Base-by-base conservation (phyloP, 371 early-diverging fungal genomes). In the Syncephalastrum sp. region DNA sequence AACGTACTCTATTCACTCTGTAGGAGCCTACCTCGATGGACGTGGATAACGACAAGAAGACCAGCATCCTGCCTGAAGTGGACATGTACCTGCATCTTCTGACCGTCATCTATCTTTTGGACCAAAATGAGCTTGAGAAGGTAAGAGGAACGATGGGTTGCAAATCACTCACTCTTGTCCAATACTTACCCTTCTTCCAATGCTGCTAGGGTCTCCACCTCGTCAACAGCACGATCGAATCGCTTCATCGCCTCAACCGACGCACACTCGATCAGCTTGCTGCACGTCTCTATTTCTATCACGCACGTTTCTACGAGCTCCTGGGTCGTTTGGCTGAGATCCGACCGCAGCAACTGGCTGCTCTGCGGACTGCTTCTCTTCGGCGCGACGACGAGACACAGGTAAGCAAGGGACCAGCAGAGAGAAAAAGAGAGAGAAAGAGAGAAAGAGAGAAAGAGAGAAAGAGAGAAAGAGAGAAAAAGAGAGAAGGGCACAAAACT, bases 211-310 rank as follows among this genome's bases (percentile, higher is more conserved):
- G 93, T 42, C 73, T 83, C 24, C 70, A 76, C 50, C 68, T 94
- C 43, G 81, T 92, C 2, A 79, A 81, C 19, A 76, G 72, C 15
- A 75, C 90, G 0, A 84, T 93, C 38, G 72, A 79, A 16, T 70
- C 67, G 42, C 76, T 92, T 38, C 75, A 81, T 55, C 65, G 69
- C 4, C 66, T 86, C 50, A 96, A 96, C 77, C 86, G 96, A 59
- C 85, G 96, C 67, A 92, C 94, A 0, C 57, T 95, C 66, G 98
- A 98, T 72, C 90, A 88, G 57, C 65, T 98, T 27, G 85, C 92
- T 6, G 94, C 95, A 47, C 89, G 91, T 52, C 75, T 95, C 29
- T 94, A 90, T 81, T 98, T 95, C 69, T 98, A 95, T 75, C 91
- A 87, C 69, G 87, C 92, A 23, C 88, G 94, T 15, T 90, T 93